phyloP scores from a whole-genome alignment of 257 asterid genomes.

The Jacaranda mimosifolia region DNA sequence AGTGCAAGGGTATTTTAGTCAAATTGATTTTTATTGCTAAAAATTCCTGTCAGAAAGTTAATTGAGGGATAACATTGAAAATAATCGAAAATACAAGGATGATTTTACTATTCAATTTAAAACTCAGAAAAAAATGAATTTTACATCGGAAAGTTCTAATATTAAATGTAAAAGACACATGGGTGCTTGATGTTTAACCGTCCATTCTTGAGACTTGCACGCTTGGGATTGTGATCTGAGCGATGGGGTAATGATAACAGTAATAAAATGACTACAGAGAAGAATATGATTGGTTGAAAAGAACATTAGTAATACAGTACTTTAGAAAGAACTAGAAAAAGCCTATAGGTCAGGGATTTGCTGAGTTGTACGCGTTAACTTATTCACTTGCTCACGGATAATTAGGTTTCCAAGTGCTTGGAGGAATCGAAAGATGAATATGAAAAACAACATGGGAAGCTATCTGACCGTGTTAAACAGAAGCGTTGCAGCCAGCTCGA shows the following conservation, averaged over 20 bases:
- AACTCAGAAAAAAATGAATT: too few relatives aligned
- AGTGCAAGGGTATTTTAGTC: too few relatives aligned
- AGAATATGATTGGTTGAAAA: too few relatives aligned
- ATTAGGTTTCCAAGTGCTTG: conserved; percentile 7
- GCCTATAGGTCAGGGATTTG: not conserved
- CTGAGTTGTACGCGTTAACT: not conserved
- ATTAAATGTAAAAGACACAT: not conserved
- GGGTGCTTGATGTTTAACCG: not conserved
- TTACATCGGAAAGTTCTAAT: not conserved
- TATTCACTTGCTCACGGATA: not conserved
- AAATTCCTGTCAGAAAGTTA: too few relatives aligned
- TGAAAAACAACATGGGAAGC: not conserved
- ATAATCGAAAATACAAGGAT: too few relatives aligned
- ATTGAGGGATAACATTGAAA: too few relatives aligned
- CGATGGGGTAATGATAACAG: conserved; percentile 2
- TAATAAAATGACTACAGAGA: not conserved
- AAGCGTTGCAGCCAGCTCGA: not conserved
- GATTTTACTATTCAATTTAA: too few relatives aligned
- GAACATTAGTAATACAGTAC: too few relatives aligned
- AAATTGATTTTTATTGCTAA: too few relatives aligned
- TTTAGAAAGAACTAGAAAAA: too few relatives aligned
- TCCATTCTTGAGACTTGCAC: not conserved
- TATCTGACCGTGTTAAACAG: not conserved
- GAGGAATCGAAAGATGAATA: conserved; percentile 13
- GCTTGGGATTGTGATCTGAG: not conserved